Base-by-base conservation (phyloP, 768 basidiomycete species). In the Suillus subluteus region DNA sequence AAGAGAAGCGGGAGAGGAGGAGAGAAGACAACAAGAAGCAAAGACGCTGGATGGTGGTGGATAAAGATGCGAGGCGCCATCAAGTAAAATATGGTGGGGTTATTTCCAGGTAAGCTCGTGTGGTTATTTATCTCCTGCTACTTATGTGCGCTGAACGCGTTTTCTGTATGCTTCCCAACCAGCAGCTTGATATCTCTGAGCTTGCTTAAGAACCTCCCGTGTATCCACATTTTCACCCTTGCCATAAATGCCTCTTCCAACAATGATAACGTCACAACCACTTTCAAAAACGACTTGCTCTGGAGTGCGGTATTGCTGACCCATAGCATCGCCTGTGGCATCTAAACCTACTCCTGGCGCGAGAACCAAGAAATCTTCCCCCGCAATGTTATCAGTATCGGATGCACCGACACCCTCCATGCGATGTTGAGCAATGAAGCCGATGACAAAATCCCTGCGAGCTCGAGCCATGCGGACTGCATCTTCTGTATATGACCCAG, bases 191-290 rank as follows among this genome's bases (percentile, higher is more conserved):
- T 99, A 99, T 74, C 89, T 83, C 74, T 92, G 87, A n/a, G 96
- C 95, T 74, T 94, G 91, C 23, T 76, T 80, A 66, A 78, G 76
- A 38, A 83, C 81, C 62, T 84, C 83, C 8, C 69, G 69, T 8
- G 76, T 70, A 52, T 83, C 75, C 21, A 82, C 72, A 30, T 80
- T 79, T 40, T 79, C 80, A 16, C 82, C 81, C 55, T 84, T 82
- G 23, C 93, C 95, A 76, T 98, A 96, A 46, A 99, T 90, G 0
- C 98, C 98, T 67, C 98, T 83, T 37, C 98, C 98, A 56, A 99
- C 98, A 66, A 99, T 99, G 74, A 99, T 99, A 26, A 99, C 86
- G 79, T 99, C 98, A 76, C 94, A 94, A 37, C 95, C 96, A 55
- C 86, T 86, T 55, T 91, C 88, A 21, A 86, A 74, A 37, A 99